Base-by-base conservation (phyloP, 2,329 filamentous ascomycete genomes). In the Chrysosporium keratinophilum region DNA sequence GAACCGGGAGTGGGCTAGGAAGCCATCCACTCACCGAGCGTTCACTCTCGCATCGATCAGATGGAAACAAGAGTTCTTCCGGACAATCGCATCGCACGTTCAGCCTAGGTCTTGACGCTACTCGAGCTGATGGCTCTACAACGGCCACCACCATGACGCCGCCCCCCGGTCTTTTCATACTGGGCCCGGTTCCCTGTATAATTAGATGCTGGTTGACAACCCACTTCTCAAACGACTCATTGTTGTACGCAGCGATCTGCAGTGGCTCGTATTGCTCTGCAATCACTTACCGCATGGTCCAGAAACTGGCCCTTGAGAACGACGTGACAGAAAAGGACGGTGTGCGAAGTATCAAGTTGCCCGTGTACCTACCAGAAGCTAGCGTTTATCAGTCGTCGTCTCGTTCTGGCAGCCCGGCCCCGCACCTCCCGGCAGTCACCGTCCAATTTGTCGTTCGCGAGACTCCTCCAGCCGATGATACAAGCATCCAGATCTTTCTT, bases 131-230 rank as follows among this genome's bases (percentile, higher is more conserved):
- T 61, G 76, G 77, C 20, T 80, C 83, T 48, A 79, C 82, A 37
- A 80, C 82, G 53, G 81, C 83, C 55, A 87, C 85, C 33, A 83
- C 87, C 10, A 83, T 87, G 52, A 81, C 84, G 33, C 85, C 91
- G 41, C 87, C 90, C 15, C 88, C 89, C 35, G 88, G 88, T 7
- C 77, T 96, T 55, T 88, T 89, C 66, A 79, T 95, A 50, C 76
- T 96, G 14, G 89, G 91, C 11, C 85, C 90, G 5, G 89, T 95
- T 5, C 93, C 93, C 5, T 88, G 89, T 31, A 95, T 98, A 60
- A 87, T 97, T 54, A 85, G 93, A 57, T 98, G 93, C 73, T 97
- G 93, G 90, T 76, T 97, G 61, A 91, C 87, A 23, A 85, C 84
- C 35, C 84, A 88, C 63, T 97, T 95, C 71, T 91, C 89, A 12